These are phyloP conservation scores for Kuraishia ogatae DNA, from an alignment of 805 yeast species.

Conservation along the genomic window DNA sequence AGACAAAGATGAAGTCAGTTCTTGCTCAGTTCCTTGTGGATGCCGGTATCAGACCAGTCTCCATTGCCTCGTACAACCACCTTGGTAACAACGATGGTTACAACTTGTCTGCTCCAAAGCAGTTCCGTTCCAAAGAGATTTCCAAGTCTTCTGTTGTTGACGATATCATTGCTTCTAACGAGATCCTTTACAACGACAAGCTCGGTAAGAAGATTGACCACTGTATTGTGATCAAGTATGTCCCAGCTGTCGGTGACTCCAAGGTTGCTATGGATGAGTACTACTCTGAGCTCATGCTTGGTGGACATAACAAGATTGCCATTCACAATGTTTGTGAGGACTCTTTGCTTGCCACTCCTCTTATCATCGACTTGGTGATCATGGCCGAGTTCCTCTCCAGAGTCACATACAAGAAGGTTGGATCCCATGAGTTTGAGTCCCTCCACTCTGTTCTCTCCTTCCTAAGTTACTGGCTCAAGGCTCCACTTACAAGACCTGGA, in stretches of 20 bases:
- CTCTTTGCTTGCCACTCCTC: slow-evolving; percentile 88
- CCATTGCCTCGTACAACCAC: slow-evolving; percentile 94
- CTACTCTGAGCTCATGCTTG: slow-evolving; percentile 93
- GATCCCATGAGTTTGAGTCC: slow-evolving; percentile 40
- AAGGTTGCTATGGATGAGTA: slow-evolving; percentile 99
- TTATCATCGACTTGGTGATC: slow-evolving; percentile 84
- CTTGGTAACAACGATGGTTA: slow-evolving; percentile 95
- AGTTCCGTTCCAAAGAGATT: slow-evolving; percentile 92
- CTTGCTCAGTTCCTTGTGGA: slow-evolving; percentile 93
- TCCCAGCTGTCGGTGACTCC: slow-evolving; percentile 92
- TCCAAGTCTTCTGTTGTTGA: slow-evolving; percentile 90
- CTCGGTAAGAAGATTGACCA: slow-evolving; percentile 78
- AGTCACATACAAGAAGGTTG: slow-evolving; percentile 63
- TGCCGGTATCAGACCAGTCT: slow-evolving; percentile 92
- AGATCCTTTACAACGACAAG: slow-evolving; percentile 74
- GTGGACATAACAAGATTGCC: slow-evolving; percentile 92
- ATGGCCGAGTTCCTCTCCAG: slow-evolving; percentile 87
- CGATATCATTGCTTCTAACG: slow-evolving; percentile 85
- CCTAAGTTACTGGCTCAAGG: slow-evolving; percentile 92
- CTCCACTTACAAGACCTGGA: slow-evolving; percentile 90
- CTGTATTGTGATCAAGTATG: slow-evolving; percentile 89
- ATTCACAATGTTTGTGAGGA: slow-evolving; percentile 97
- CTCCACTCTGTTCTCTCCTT: slow-evolving; percentile 83
- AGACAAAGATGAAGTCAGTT: slow-evolving; percentile 93
- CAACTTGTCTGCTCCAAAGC: slow-evolving; percentile 85